Conservation (phyloP, 1,139 yeast genomes). For the Yamadazyma jaroonii region DNA sequence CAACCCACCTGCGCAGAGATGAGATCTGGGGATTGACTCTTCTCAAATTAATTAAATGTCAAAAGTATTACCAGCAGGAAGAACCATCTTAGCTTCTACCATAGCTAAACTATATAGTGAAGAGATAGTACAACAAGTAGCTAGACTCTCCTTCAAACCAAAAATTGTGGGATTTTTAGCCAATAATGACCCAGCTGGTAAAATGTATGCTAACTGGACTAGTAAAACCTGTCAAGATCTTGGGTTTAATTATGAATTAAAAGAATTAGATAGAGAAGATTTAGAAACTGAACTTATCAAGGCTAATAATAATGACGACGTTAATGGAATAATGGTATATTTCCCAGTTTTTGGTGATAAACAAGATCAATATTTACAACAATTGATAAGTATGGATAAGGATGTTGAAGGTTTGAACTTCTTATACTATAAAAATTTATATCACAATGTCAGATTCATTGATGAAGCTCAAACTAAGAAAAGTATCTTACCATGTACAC, state of each 20-base stretch:
- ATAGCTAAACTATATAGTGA: conserved; percentile 79
- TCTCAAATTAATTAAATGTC: conserved; percentile 1
- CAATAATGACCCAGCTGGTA: conserved; percentile 91
- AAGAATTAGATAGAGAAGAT: conserved; percentile 72
- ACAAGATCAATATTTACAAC: conserved; percentile 94
- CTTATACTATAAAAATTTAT: conserved; percentile 87
- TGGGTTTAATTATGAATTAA: conserved; percentile 81
- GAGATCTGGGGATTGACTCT: conserved; percentile 4
- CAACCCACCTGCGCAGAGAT: no score
- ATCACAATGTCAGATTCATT: conserved; percentile 83
- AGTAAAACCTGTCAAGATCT: conserved; percentile 82
- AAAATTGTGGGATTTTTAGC: conserved; percentile 88
- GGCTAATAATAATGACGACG: conserved; percentile 73
- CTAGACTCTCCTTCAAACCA: conserved; percentile 54
- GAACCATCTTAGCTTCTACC: conserved; percentile 82
- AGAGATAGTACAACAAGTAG: conserved; percentile 65
- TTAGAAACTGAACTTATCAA: conserved; percentile 78
- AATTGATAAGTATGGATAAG: conserved; percentile 79
- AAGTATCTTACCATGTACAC: conserved; percentile 93
- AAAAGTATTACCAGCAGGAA: conserved; percentile 48
- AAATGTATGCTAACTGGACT: conserved; percentile 95
- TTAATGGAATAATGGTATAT: conserved; percentile 96
- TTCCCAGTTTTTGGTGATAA: conserved; percentile 95
- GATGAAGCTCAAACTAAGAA: conserved; percentile 70
- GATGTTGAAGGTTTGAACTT: conserved; percentile 96